Percentiles rank a stretch among this genome's conserved stretches.
These are phyloP conservation scores for Coemansia sp. DNA, from an alignment of 192 early-diverging fungal species.

Conservation along the genomic window DNA sequence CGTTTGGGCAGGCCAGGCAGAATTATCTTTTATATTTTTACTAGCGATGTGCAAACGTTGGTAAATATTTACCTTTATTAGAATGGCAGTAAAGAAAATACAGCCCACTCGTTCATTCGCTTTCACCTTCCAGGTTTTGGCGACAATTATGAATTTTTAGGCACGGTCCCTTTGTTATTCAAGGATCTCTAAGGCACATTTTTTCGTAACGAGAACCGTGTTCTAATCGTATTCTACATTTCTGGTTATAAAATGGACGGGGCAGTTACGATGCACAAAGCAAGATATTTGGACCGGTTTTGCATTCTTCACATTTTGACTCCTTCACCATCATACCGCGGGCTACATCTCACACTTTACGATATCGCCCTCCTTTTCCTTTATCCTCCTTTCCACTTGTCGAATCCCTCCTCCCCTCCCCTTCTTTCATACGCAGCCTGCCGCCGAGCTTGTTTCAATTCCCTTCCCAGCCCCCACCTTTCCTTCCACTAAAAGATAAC, in stretches of 20 bases:
- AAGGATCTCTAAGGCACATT: conserved; percentile 1
- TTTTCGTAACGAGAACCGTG: background rate
- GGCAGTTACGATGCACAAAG: background rate
- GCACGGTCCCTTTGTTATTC: background rate
- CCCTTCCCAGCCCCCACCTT: no score
- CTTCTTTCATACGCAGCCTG: conserved; percentile 1
- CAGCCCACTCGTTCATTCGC: background rate
- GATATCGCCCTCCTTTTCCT: background rate
- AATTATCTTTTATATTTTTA: background rate
- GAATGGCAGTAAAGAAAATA: background rate
- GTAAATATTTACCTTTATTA: conserved; percentile 1
- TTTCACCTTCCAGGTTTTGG: background rate
- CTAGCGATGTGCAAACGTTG: background rate
- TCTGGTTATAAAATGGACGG: conserved; percentile 1
- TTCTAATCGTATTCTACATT: background rate
- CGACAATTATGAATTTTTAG: conserved; percentile 2
- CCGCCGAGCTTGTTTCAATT: background rate
- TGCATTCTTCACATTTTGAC: background rate
- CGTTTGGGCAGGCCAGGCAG: background rate
- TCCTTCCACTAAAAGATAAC: background rate
- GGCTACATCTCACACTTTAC: background rate
- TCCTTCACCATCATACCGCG: background rate
- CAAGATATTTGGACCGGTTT: background rate
- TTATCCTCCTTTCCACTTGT: background rate
- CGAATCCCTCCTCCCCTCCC: background rate